Base-by-base conservation (phyloP, 192 early-diverging fungal genomes). In the Coemansia sp. region DNA sequence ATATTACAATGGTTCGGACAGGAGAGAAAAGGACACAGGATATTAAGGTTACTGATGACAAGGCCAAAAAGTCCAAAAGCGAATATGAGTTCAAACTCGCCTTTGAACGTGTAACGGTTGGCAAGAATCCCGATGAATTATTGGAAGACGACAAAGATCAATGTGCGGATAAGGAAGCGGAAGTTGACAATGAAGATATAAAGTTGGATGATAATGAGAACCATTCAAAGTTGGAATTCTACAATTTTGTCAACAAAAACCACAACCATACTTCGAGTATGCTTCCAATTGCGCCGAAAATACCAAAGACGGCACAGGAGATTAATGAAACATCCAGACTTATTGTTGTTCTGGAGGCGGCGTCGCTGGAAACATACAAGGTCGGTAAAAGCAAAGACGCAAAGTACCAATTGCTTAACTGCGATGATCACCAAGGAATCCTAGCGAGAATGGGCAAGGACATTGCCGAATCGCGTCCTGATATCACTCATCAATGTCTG, bases 401-500 rank as follows among this genome's bases (percentile, higher is more conserved):
- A 15, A 82, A 85, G 60, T 97, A 96, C 74, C 92, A 94, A 72
- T 84, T 98, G 61, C 85, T 98, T 52, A 98, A 98, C 85, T 95
- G 93, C 71, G 98, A 99, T 76, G 98, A 99, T 80, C 95, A 98
- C 76, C 85, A 91, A 65, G 87, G 91, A 42, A 84, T 93, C 61
- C 79, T 98, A n/a, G 92, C 91, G 60, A 95, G 96, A 72, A 84
- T 92, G 72, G 88, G 89, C 49, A 79, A 86, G 59, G 92, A 93
- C 65, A 81, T 91, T 50, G 84, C 92, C 39, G 90, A 93, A 56
- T 89, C 85, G 77, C 87, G 97, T 42, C 97, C 97, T 9, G 97
- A 98, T 75, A 98, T 98, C 71, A 92, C 94, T 19, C 97, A 98
- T 80, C 97, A 98, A 87, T 99, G 98, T 64, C 86, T 99, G 48